Evolutionary conservation across 148 eudicot species (phyloP).

Genomic region (Spergularia marina): DNA sequence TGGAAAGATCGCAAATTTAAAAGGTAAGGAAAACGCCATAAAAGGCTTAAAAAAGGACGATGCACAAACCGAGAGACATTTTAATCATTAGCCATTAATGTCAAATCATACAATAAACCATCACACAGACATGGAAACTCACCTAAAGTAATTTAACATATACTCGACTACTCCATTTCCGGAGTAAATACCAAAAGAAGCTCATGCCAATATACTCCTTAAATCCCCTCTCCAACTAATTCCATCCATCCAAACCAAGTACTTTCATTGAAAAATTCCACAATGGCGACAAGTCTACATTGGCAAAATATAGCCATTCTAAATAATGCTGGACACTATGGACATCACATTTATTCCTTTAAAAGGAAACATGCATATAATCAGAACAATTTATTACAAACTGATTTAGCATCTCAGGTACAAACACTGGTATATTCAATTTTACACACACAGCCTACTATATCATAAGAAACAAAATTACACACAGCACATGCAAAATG

Average conservation of each 20-base stretch:
- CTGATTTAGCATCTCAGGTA: constrained; percentile 11
- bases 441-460: background rate
- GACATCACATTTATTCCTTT: background rate
- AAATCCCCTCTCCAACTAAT: too few relatives aligned
- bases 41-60: background rate
- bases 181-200: too few relatives aligned
- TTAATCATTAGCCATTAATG: too few relatives aligned
- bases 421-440: background rate
- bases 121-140: background rate
- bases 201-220: too few relatives aligned
- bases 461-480: background rate
- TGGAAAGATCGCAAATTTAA: constrained; percentile 27
- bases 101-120: background rate
- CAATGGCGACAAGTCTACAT: too few relatives aligned
- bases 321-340: background rate
- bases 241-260: too few relatives aligned
- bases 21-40: constrained; percentile 4
- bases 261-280: too few relatives aligned
- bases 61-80: background rate
- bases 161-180: background rate
- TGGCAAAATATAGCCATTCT: too few relatives aligned
- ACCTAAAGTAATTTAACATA: background rate
- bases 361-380: background rate
- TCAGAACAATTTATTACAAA: background rate
- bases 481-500: background rate